phyloP scores from a whole-genome alignment of 129 eudicot species.

The Glebionis coronaria region DNA sequence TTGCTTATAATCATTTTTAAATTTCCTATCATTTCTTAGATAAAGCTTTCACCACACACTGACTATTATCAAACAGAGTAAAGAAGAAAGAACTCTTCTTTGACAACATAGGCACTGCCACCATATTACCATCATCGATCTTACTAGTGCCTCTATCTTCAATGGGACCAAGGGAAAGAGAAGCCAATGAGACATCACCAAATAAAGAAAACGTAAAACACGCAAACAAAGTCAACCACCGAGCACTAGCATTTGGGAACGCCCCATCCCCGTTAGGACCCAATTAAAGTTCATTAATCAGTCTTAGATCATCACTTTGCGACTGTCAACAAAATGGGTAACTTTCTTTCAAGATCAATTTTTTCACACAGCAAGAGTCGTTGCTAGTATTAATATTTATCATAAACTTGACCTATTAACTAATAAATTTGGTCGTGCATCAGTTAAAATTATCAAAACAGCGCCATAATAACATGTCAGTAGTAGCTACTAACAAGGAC shows the following conservation, averaged over 20 bases:
- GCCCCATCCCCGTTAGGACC: neutral
- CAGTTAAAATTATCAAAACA: too few relatives aligned
- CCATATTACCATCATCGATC: conserved; percentile 2
- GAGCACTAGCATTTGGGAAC: conserved; percentile 32
- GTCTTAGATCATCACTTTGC: too few relatives aligned
- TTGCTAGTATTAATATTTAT: too few relatives aligned
- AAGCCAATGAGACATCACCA: conserved; percentile 42
- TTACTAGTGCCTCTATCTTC: conserved; percentile 8
- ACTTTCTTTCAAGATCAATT: too few relatives aligned
- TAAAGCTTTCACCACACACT: conserved; percentile 49
- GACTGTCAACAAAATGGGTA: too few relatives aligned
- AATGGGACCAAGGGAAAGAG: conserved; percentile 64
- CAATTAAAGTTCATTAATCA: too few relatives aligned
- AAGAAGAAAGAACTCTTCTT: conserved; percentile 69
- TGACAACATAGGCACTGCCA: conserved; percentile 38
- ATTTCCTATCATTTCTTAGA: conserved; percentile 33
- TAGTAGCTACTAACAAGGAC: too few relatives aligned
- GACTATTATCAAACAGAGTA: conserved; percentile 65
- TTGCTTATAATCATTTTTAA: too few relatives aligned
- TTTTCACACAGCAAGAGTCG: too few relatives aligned
- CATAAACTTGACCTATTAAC: too few relatives aligned
- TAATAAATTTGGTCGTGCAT: too few relatives aligned
- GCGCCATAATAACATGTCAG: too few relatives aligned
- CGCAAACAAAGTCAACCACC: conserved; percentile 63
- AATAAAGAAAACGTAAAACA: conserved; percentile 29